Evolutionary conservation across 1,284 basidiomycete genomes (phyloP), one percentile per base, ranked within the genome.

Genomic region (Cronartium ribicola): DNA sequence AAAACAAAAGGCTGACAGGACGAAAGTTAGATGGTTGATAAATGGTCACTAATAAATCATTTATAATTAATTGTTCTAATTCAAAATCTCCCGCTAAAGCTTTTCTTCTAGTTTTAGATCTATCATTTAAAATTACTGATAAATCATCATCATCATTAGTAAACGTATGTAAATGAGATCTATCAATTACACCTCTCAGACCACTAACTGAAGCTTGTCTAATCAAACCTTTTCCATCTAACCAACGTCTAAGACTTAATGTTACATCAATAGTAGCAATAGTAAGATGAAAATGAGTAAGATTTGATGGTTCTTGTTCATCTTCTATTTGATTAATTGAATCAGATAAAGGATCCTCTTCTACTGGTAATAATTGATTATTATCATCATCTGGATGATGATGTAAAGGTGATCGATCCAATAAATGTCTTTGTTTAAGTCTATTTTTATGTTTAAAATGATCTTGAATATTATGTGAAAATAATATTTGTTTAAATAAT

Each of bases 231-330:
- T 94, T 97, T 0, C 95, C 96, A 80, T 97, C 93, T 66, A 97
- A 84, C 96, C 96, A 99, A 66, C 90, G 85, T 81, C 88, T 87
- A 11, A 99, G 84, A 67, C 92, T 95, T n/a, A 99, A 84, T 0
- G 92, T 94, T 13, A 99, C 94, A 77, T 98, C 96, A 69, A 99
- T 90, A 41, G 92, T 92, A 80, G 96, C 95, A 41, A 97, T 87
- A 76, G 88, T 92, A 76, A 97, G 80, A 81, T 97, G 93, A 78
- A 93, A 95, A 86, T 92, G 89, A 4, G 92, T 88, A 81, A 89
- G 90, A 79, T 92, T 90, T 63, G 29, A 48, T n/a, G 64, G 36
- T 55, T 22, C 20, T 22, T 36, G 41, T 20, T 51, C 29, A 41
- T 63, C n/a, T 48, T 40, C 22, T 39, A 55, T 11, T 55, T 64